phyloP scores from a whole-genome alignment of 345 rosid genomes.

The Turnera subulata region DNA sequence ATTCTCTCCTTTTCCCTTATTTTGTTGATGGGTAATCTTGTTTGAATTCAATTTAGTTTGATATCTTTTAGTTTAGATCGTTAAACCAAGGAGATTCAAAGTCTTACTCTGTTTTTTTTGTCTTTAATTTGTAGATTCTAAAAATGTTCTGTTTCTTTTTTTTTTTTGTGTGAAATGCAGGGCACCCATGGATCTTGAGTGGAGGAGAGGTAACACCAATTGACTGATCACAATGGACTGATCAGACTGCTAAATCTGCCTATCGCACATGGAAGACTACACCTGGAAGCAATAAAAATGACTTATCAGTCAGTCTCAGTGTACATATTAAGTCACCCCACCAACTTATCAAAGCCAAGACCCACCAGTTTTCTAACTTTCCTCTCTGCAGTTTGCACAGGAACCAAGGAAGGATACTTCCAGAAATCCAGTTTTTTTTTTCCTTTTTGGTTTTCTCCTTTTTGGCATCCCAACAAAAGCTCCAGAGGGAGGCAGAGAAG shows the following conservation, averaged over 20 bases:
- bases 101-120: neutral
- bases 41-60: neutral
- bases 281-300: neutral
- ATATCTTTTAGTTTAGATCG: too few species aligned
- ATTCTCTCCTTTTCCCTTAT: neutral
- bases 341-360: neutral
- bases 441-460: too few species aligned
- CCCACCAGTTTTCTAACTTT: neutral
- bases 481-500: neutral
- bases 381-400: neutral
- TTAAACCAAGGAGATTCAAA: too few species aligned
- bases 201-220: constrained; percentile 12
- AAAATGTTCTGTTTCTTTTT: neutral
- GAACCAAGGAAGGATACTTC: constrained; percentile 2
- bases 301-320: constrained; percentile 15
- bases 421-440: constrained; percentile 19
- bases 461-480: neutral
- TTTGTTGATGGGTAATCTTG: neutral
- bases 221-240: too few species aligned
- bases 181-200: constrained; percentile 23
- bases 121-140: neutral
- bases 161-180: constrained; percentile 1
- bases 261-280: neutral
- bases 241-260: too few species aligned
- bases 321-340: constrained; percentile 13